A percentile compares a stretch with the other conserved stretches of the same genome.
Conservation (phyloP, 2,329 filamentous ascomycete species). For the Zarea fungicola region DNA sequence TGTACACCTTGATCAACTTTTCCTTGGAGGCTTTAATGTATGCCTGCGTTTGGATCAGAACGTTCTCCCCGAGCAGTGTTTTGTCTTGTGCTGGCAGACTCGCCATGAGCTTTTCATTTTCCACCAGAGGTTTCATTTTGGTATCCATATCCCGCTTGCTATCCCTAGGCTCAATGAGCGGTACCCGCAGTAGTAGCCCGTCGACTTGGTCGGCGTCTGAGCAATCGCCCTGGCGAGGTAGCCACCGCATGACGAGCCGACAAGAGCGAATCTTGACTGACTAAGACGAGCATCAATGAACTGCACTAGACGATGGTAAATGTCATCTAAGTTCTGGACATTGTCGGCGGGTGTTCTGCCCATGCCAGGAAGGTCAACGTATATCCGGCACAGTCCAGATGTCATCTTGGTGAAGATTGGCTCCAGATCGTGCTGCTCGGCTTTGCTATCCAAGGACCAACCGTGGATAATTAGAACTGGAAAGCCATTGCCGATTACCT, state of each 20-base stretch:
- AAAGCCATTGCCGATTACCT: constrained; percentile 14
- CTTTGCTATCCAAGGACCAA: constrained; percentile 10
- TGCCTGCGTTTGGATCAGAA: constrained; percentile 13
- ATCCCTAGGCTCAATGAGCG: constrained; percentile 13
- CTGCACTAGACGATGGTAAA: constrained; percentile 4
- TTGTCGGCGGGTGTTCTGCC: constrained; percentile 10
- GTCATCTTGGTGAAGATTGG: constrained; percentile 12
- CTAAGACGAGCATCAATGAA: constrained; percentile 12
- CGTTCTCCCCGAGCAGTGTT: constrained; percentile 8
- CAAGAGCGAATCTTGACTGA: constrained; percentile 6
- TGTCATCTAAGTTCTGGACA: constrained; percentile 9
- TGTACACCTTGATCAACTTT: constrained; percentile 6
- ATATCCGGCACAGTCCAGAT: constrained; percentile 12
- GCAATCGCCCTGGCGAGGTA: constrained; percentile 15
- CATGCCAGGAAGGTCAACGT: constrained; percentile 15
- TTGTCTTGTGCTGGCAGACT: constrained; percentile 5
- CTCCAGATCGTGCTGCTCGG: constrained; percentile 15
- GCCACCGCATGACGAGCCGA: constrained; percentile 14
- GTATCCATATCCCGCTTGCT: constrained; percentile 12
- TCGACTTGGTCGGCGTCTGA: constrained; percentile 11
- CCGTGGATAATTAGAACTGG: constrained; percentile 13
- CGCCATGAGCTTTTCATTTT: constrained; percentile 8
- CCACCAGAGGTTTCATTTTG: constrained; percentile 8
- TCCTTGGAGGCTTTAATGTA: constrained; percentile 7
- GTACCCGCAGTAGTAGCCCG: constrained; percentile 13